Base-by-base conservation (phyloP, 306 rosid genomes). In the Cucurbita ficifolia region DNA sequence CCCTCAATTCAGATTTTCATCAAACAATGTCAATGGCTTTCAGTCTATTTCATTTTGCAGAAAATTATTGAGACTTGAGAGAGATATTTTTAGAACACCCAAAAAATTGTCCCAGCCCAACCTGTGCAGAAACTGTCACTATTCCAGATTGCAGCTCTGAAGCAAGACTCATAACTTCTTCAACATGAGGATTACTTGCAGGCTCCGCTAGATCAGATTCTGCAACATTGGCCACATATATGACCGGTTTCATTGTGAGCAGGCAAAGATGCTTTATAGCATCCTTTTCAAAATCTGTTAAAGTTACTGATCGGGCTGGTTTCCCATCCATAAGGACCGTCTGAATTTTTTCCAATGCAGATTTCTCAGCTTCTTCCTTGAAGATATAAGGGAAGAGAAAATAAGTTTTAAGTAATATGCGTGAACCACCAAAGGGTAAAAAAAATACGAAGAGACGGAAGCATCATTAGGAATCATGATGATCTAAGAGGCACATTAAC, bases 71-170 rank as follows among this genome's bases (percentile, higher is more conserved):
- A 18, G 53, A 65, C 52, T 45, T 18, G 5, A 18, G 72, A 19
- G 18, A 46, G 11, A 46, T 13, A 52, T 8, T n/a, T 36, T 36
- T 58, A 33, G 21, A 38, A 71, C 48, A 33, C 40, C 10, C 61
- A 7, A 71, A 51, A 71, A 48, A 18, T 57, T 50, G 46, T 58
- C 64, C 42, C 42, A 12, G 18, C 40, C 83, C 77, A 76, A 90
- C 97, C 95, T 91, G 99, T 24, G 99, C 96, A 24, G 99, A 94
- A 88, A 94, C 77, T 29, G 96, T 84, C 76, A 94, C 99, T 64
- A 90, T 75, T 84, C 96, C 92, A 43, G 89, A 94, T 79, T 85
- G 84, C 86, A 89, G 77, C 80, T 86, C 89, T 7, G 96, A 83
- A 71, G 96, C 92, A 77, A 86, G 89, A 81, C 73, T 59, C 80